Evolutionary conservation across 2,329 filamentous ascomycete species (phyloP).

Genomic region (Claviceps sp.): DNA sequence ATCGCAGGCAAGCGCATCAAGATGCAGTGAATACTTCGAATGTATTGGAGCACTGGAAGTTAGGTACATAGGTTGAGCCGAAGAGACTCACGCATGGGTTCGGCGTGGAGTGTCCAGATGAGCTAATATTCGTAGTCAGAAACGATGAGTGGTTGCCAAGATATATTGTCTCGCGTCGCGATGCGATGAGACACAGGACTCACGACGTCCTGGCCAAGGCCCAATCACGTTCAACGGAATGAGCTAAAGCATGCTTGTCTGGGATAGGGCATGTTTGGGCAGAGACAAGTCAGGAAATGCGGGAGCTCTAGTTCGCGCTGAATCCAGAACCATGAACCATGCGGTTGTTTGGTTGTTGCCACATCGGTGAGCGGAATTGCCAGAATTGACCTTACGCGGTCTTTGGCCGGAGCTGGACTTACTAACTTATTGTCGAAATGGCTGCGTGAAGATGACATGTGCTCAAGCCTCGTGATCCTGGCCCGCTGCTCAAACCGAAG

Average conservation of each 20-base stretch:
- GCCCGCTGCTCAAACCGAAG: too few relatives aligned
- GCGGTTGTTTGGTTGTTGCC: neutral
- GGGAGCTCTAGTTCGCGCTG: neutral
- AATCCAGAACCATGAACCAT: neutral
- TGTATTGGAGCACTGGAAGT: neutral
- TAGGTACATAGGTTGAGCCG: neutral
- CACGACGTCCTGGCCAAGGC: neutral
- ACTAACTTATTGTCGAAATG: too few relatives aligned
- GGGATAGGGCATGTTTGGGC: conserved; percentile 2
- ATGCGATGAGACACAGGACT: neutral
- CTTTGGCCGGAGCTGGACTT: too few relatives aligned
- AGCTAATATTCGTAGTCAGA: neutral
- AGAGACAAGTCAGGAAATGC: conserved; percentile 1
- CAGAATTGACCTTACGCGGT: too few relatives aligned
- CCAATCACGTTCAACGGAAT: neutral
- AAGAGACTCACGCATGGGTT: neutral
- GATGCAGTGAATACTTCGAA: neutral
- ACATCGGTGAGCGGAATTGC: too few relatives aligned
- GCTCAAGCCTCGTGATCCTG: too few relatives aligned
- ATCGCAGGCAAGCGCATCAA: neutral
- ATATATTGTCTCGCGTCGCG: conserved; percentile 1
- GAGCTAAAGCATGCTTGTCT: conserved; percentile 1
- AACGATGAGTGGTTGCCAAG: neutral
- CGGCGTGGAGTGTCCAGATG: neutral
- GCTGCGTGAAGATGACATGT: too few relatives aligned